Base-by-base conservation (phyloP, 495 filamentous ascomycete genomes). In the Penicillium ucsense region DNA sequence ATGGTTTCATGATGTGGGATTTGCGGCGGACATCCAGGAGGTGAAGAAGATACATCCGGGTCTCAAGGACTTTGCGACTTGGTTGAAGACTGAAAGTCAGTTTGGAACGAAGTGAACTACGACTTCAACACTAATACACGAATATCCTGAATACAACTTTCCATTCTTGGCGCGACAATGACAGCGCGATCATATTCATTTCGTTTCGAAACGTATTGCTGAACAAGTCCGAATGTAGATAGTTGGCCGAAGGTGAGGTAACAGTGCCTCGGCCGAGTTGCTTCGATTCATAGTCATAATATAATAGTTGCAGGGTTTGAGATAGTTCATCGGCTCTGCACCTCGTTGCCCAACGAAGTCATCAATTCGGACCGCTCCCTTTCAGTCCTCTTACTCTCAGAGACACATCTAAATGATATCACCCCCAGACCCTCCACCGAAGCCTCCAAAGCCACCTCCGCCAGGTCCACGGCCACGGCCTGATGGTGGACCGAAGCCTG, bases 1-100 rank as follows among this genome's bases (percentile, higher is more conserved):
- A 33, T 88, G 74, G 70, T 86, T 88, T 46, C 65, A 75, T 53
- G 70, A 75, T 38, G 68, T 75, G 40, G 83, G 82, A 1, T 87
- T 75, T 52, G 70, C 67, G 1, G 80, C 70, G 7, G 74, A 86
- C 67, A 75, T 89, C 33, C 45, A 46, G 44, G 72, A 61, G 41
- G 50, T 79, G 56, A 77, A 58, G 64, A 64, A 55, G 43, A 59
- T 73, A 46, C 53, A 83, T 55, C 75, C 76, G 8, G 62, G 56
- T 0, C 38, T 85, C 54, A 76, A 79, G 66, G 62, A 74, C 35
- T 80, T 86, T 58, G 75, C 71, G 53, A 62, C 55, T 5, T 86
- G 81, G 79, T 49, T 86, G 54, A 71, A 71, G 68, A 72, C 74
- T 57, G 72, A 77, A 37, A 85, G 81, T 51, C 51, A 56, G 5